phyloP scores from a whole-genome alignment of 495 filamentous ascomycete species.

The Neurospora intermedia region DNA sequence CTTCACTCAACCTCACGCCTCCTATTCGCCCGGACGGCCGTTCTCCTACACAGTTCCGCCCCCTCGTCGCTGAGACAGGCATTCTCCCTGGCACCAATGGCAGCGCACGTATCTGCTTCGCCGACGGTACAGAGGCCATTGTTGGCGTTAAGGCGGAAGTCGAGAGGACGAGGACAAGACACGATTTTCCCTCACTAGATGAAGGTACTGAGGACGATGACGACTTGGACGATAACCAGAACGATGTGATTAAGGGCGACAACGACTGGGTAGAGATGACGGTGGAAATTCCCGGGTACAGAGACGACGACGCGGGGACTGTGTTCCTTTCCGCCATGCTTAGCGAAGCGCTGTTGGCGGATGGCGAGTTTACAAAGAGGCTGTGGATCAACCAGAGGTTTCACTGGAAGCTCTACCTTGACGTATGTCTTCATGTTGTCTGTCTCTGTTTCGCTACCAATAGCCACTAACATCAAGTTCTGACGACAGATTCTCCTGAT shows the following conservation, averaged over 20 bases:
- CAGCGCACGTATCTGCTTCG: slow-evolving; percentile 84
- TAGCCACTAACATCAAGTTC: slow-evolving; percentile 6
- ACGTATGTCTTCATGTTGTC: slow-evolving; percentile 48
- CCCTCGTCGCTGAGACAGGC: slow-evolving; percentile 75
- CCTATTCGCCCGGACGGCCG: slow-evolving; percentile 87
- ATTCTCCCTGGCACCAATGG: slow-evolving; percentile 86
- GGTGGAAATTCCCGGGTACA: slow-evolving; percentile 73
- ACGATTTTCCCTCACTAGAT: slow-evolving; percentile 13
- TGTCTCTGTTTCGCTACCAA: neutral
- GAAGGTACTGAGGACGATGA: slow-evolving; percentile 19
- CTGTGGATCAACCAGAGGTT: slow-evolving; percentile 78
- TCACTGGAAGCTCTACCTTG: slow-evolving; percentile 94
- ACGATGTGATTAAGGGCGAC: slow-evolving; percentile 24
- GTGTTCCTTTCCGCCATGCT: slow-evolving; percentile 82
- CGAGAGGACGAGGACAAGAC: slow-evolving; percentile 48
- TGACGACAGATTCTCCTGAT: slow-evolving; percentile 71
- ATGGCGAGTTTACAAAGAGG: slow-evolving; percentile 55
- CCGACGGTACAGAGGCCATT: slow-evolving; percentile 89
- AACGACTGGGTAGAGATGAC: slow-evolving; percentile 71
- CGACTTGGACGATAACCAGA: slow-evolving; percentile 9
- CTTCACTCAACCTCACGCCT: slow-evolving; percentile 64
- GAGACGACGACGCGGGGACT: slow-evolving; percentile 85
- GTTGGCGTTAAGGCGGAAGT: slow-evolving; percentile 93
- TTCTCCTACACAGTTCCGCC: slow-evolving; percentile 76
- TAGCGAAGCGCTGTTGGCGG: slow-evolving; percentile 74